phyloP scores from a whole-genome alignment of 225 moss, liverwort and hornwort species.

The Sphagnum contortum region DNA sequence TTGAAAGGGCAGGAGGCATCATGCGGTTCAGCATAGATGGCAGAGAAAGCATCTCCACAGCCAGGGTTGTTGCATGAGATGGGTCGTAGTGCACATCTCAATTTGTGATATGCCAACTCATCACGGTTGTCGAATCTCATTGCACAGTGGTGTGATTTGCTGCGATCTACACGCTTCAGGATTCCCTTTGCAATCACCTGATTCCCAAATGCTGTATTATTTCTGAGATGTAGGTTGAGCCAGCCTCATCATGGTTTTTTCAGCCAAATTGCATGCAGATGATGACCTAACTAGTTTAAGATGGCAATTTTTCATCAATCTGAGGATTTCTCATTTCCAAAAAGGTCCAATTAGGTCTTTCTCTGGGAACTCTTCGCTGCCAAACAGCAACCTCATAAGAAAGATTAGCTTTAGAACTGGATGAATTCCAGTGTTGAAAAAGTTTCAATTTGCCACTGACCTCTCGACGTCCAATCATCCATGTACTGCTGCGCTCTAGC shows the following conservation, averaged over 20 bases:
- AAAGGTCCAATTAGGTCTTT: too few relatives aligned
- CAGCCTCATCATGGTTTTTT: too few relatives aligned
- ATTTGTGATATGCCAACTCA: constrained; percentile 31
- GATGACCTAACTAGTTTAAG: too few relatives aligned
- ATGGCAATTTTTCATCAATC: too few relatives aligned
- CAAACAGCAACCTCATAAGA: too few relatives aligned
- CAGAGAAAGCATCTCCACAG: constrained; percentile 36
- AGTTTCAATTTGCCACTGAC: not conserved
- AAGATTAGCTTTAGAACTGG: too few relatives aligned
- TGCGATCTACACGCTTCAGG: constrained; percentile 36
- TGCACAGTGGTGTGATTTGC: constrained; percentile 38
- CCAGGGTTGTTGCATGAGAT: constrained; percentile 36
- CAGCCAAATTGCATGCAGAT: too few relatives aligned
- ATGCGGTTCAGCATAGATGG: constrained; percentile 32
- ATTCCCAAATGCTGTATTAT: too few relatives aligned
- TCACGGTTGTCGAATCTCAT: constrained; percentile 35
- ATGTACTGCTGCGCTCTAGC: constrained; percentile 38
- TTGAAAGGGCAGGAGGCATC: constrained; percentile 33
- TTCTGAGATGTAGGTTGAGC: too few relatives aligned
- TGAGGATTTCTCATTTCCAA: too few relatives aligned
- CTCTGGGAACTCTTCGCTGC: too few relatives aligned
- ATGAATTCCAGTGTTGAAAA: too few relatives aligned
- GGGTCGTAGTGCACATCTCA: constrained; percentile 31
- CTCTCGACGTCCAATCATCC: constrained; percentile 50
- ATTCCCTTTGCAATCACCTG: constrained; percentile 26